These are phyloP conservation scores for Fusarium succisae DNA, from an alignment of 2,329 filamentous ascomycete genomes.

Conservation along the genomic window DNA sequence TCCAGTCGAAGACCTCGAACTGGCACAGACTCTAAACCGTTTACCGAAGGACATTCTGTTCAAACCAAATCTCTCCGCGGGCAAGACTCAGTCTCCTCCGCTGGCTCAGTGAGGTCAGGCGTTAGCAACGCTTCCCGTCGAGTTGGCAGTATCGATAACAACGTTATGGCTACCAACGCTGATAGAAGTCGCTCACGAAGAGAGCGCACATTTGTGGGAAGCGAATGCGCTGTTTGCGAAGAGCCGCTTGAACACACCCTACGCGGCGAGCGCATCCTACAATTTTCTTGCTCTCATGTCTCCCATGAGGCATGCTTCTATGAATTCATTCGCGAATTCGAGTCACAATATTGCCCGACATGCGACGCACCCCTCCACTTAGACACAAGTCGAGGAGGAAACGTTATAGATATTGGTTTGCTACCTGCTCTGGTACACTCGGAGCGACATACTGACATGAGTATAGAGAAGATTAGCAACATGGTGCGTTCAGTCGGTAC, in stretches of 20 bases:
- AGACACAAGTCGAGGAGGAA: slow-evolving; percentile 91
- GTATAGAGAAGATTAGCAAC: slow-evolving; percentile 89
- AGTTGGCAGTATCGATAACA: slow-evolving; percentile 52
- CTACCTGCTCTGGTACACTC: slow-evolving; percentile 27
- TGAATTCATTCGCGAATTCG: slow-evolving; percentile 95
- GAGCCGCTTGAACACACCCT: slow-evolving; percentile 96
- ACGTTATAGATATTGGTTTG: slow-evolving; percentile 88
- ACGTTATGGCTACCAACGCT: slow-evolving; percentile 58
- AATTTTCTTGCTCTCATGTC: slow-evolving; percentile 97
- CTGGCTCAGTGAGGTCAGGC: slow-evolving; percentile 47
- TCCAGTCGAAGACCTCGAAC: slow-evolving; percentile 41
- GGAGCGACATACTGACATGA: slow-evolving; percentile 37
- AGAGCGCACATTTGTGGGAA: slow-evolving; percentile 94
- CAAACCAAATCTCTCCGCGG: slow-evolving; percentile 41
- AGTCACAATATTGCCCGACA: slow-evolving; percentile 92
- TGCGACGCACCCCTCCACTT: slow-evolving; percentile 92
- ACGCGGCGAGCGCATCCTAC: slow-evolving; percentile 90
- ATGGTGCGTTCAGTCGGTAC: slow-evolving; percentile 83
- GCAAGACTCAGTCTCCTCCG: slow-evolving; percentile 47
- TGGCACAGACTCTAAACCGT: slow-evolving; percentile 39
- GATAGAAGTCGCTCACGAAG: slow-evolving; percentile 83
- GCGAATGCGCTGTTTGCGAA: slow-evolving; percentile 94
- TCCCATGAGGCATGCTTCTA: slow-evolving; percentile 99
- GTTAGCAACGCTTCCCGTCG: slow-evolving; percentile 47
- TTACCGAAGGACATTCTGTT: slow-evolving; percentile 44